These are phyloP conservation scores for Malbranchea zuffiana DNA, from an alignment of 2,329 filamentous ascomycete genomes.

Conservation along the genomic window DNA sequence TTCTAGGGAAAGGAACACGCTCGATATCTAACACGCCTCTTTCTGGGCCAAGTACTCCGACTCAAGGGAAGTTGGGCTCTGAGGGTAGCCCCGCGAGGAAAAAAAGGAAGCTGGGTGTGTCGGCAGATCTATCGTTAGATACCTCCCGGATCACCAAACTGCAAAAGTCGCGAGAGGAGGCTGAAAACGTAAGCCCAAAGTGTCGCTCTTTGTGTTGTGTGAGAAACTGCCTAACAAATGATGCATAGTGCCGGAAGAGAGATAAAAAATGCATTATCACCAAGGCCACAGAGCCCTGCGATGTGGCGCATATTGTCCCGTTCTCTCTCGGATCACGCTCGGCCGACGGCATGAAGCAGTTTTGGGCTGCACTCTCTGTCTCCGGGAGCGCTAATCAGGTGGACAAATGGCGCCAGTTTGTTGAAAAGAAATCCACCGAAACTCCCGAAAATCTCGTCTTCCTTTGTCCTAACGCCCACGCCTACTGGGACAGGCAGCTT, in stretches of 20 bases:
- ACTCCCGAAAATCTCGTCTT: neutral
- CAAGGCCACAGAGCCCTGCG: neutral
- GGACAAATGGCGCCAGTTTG: neutral
- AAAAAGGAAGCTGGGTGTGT: too few relatives aligned
- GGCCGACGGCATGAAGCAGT: neutral
- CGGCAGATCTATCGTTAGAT: too few relatives aligned
- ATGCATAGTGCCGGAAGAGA: neutral
- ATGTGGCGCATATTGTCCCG: constrained; percentile 1
- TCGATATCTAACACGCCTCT: too few relatives aligned
- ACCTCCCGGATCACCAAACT: too few relatives aligned
- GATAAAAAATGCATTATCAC: constrained; percentile 3
- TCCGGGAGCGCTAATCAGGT: constrained; percentile 3
- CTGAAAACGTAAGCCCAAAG: too few relatives aligned
- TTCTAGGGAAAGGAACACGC: too few relatives aligned
- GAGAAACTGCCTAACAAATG: too few relatives aligned
- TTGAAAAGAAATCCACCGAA: constrained; percentile 2
- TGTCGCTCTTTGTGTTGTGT: too few relatives aligned
- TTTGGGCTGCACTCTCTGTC: neutral
- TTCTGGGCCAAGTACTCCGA: too few relatives aligned
- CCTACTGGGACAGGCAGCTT: constrained; percentile 2
- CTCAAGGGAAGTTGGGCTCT: too few relatives aligned
- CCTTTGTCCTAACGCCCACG: constrained; percentile 4
- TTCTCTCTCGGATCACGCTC: neutral
- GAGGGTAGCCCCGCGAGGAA: too few relatives aligned
- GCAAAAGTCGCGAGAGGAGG: too few relatives aligned